Percentiles rank a stretch among this genome's conserved stretches.
Conservation (phyloP, 2,329 filamentous ascomycete species). For the Ophiostoma perfectum region DNA sequence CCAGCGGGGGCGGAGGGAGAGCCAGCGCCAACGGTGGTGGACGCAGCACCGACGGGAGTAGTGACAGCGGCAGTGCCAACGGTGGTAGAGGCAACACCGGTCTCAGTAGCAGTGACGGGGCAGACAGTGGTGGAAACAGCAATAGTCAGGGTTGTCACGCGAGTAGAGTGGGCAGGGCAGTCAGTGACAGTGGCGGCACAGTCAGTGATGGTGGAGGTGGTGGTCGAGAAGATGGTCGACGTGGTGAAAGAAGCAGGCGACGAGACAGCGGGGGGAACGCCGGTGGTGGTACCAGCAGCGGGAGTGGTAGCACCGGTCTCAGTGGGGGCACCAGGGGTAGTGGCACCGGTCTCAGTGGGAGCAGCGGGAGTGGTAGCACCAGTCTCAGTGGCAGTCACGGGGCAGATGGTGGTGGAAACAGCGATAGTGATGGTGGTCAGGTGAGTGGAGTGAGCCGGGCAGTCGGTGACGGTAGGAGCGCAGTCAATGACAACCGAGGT, state of each 20-base stretch:
- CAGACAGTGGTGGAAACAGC: constrained; percentile 56
- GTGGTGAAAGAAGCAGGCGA: constrained; percentile 26
- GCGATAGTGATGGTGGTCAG: constrained; percentile 49
- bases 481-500: constrained; percentile 48
- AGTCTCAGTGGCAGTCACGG: constrained; percentile 52
- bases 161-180: constrained; percentile 47
- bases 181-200: constrained; percentile 42
- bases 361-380: constrained; percentile 50
- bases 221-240: constrained; percentile 44
- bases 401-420: constrained; percentile 57
- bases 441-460: constrained; percentile 45
- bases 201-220: constrained; percentile 46
- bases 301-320: neutral
- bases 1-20: neutral
- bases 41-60: neutral
- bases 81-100: constrained; percentile 30
- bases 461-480: constrained; percentile 43
- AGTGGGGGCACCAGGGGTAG: neutral
- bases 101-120: constrained; percentile 54
- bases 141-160: constrained; percentile 47
- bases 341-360: constrained; percentile 49
- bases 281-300: neutral
- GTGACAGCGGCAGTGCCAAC: neutral
- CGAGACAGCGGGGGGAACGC: neutral
- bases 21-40: neutral